phyloP scores from a whole-genome alignment of 225 moss, liverwort and hornwort genomes.

The Pleurozium schreberi region DNA sequence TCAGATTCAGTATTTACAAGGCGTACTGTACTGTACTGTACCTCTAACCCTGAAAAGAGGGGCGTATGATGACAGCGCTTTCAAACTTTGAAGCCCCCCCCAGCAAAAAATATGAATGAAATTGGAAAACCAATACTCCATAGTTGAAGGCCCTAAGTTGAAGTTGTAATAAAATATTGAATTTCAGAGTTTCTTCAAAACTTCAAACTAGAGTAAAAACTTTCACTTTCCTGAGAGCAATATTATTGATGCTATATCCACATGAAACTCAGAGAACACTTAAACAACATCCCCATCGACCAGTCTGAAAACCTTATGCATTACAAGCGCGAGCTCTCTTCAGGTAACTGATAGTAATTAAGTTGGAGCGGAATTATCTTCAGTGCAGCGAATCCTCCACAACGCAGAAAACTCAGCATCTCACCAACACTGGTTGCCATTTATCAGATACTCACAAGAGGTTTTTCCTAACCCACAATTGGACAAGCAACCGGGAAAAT shows the following conservation, averaged over 20 bases:
- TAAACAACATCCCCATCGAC: neutral
- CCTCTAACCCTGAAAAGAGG: neutral
- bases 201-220: neutral
- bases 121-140: too few species aligned
- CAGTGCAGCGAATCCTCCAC: neutral
- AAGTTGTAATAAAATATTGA: too few species aligned
- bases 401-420: conserved; percentile 3
- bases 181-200: too few species aligned
- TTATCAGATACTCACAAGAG: conserved; percentile 3
- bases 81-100: neutral
- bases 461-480: neutral
- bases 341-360: neutral
- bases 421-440: conserved; percentile 9
- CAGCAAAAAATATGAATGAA: too few species aligned
- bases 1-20: neutral
- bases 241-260: too few species aligned
- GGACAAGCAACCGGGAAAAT: neutral
- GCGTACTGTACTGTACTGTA: neutral
- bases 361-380: neutral
- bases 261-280: neutral
- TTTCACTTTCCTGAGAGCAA: too few species aligned
- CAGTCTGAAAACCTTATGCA: neutral
- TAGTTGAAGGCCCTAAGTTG: too few species aligned
- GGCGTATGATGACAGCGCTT: neutral
- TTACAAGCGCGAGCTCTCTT: neutral